phyloP scores from a whole-genome alignment of 768 basidiomycete species.

The Trametes coccinea region DNA sequence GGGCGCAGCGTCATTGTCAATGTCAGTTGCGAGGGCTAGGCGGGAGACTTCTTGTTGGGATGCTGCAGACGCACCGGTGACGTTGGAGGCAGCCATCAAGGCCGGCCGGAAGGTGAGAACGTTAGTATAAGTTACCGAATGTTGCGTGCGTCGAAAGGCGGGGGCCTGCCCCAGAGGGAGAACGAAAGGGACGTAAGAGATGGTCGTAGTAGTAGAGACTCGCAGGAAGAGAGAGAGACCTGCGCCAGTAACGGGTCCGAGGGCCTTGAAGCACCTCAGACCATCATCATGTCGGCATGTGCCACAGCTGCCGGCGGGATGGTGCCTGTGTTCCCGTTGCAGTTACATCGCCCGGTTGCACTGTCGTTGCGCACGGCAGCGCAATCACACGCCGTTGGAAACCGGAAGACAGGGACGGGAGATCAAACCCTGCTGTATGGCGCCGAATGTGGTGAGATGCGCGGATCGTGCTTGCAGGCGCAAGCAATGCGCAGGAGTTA shows the following conservation, averaged over 20 bases:
- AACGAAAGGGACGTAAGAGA: conserved; percentile 12
- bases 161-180: conserved; percentile 20
- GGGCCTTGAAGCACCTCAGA: not conserved
- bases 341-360: too few species aligned
- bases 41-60: not conserved
- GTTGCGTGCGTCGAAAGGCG: not conserved
- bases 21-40: not conserved
- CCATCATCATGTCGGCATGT: conserved; percentile 6
- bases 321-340: too few species aligned
- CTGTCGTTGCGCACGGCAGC: too few species aligned
- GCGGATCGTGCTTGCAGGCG: too few species aligned
- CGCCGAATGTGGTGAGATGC: too few species aligned
- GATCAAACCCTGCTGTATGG: too few species aligned
- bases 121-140: conserved; percentile 5
- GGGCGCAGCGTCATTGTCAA: not conserved
- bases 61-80: conserved; percentile 29
- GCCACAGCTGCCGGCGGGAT: not conserved
- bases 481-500: too few species aligned
- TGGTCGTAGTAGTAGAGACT: not conserved
- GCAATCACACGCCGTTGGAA: not conserved
- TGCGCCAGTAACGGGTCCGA: not conserved
- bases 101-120: conserved; percentile 13
- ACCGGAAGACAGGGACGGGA: too few species aligned
- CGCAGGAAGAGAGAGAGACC: not conserved
- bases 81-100: conserved; percentile 35